phyloP scores from a whole-genome alignment of 140 eudicot genomes.

The Bidens hawaiensis region DNA sequence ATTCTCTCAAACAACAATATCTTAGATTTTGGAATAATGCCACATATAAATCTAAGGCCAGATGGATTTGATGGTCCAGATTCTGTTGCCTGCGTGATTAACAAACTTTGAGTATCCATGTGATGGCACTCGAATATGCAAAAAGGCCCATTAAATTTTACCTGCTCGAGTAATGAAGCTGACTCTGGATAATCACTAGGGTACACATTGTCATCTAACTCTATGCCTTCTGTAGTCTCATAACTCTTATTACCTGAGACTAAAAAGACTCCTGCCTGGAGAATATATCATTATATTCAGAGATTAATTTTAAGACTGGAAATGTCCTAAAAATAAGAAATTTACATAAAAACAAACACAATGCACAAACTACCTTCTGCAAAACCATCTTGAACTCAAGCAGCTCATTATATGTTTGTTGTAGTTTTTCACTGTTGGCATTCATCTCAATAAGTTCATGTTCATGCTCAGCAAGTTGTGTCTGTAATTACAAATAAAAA shows the following conservation, averaged over 20 bases:
- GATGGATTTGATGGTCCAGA: constrained; percentile 59
- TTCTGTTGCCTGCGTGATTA: constrained; percentile 66
- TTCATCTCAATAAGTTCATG: constrained; percentile 93
- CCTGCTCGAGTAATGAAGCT: constrained; percentile 89
- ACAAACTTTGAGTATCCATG: constrained; percentile 16
- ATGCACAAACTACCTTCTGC: constrained; percentile 63
- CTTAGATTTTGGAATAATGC: constrained; percentile 76
- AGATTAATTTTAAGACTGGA: constrained; percentile 3
- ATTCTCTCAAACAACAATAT: constrained; percentile 81
- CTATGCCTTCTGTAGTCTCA: constrained; percentile 61
- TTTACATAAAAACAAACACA: background rate
- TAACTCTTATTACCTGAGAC: constrained; percentile 57
- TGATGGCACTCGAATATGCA: constrained; percentile 11
- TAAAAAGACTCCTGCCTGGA: constrained; percentile 91
- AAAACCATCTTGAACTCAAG: constrained; percentile 89
- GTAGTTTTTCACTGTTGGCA: constrained; percentile 77
- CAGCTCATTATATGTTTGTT: constrained; percentile 77
- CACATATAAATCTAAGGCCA: constrained; percentile 89
- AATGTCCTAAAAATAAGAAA: background rate
- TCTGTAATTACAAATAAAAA: constrained; percentile 31
- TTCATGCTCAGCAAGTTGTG: constrained; percentile 88
- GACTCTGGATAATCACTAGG: constrained; percentile 68
- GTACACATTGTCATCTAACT: constrained; percentile 67
- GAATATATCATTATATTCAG: constrained; percentile 13
- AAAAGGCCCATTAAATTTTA: constrained; percentile 10